Evolutionary conservation across 2,329 filamentous ascomycete species (phyloP).

Genomic region (Trichoderma oligosporum): DNA sequence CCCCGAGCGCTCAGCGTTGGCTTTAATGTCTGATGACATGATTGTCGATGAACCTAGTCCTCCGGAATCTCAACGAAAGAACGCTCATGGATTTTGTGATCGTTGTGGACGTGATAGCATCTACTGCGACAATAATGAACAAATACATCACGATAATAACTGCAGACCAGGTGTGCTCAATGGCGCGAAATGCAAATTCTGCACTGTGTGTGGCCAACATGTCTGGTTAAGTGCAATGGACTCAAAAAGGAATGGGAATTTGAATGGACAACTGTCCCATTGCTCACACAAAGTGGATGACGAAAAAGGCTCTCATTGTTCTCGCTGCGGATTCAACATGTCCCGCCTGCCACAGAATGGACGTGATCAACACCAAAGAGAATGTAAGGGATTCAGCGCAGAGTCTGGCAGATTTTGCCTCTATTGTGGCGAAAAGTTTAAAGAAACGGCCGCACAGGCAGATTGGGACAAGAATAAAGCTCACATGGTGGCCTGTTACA

Average conservation of each 20-base stretch:
- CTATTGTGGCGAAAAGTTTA: slow-evolving; percentile 16
- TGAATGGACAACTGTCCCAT: not conserved
- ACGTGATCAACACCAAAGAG: not conserved
- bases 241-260: not conserved
- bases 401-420: slow-evolving; percentile 11
- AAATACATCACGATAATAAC: slow-evolving; percentile 10
- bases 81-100: slow-evolving; percentile 9
- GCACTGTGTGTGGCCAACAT: slow-evolving; percentile 16
- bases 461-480: slow-evolving; percentile 7
- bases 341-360: not conserved
- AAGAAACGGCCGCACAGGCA: not conserved
- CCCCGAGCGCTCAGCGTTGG: not conserved
- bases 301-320: slow-evolving; percentile 1
- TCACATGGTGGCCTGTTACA: slow-evolving; percentile 15
- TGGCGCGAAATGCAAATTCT: slow-evolving; percentile 18
- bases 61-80: not conserved
- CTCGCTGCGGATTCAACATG: slow-evolving; percentile 9
- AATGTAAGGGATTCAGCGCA: slow-evolving; percentile 2
- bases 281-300: slow-evolving; percentile 5
- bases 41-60: not conserved
- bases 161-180: slow-evolving; percentile 5
- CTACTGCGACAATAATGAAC: slow-evolving; percentile 12
- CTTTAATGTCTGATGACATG: not conserved
- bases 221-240: slow-evolving; percentile 1
- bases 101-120: slow-evolving; percentile 13